Conservation (phyloP, 148 eudicot species). For the Vaccinium macrocarpon region DNA sequence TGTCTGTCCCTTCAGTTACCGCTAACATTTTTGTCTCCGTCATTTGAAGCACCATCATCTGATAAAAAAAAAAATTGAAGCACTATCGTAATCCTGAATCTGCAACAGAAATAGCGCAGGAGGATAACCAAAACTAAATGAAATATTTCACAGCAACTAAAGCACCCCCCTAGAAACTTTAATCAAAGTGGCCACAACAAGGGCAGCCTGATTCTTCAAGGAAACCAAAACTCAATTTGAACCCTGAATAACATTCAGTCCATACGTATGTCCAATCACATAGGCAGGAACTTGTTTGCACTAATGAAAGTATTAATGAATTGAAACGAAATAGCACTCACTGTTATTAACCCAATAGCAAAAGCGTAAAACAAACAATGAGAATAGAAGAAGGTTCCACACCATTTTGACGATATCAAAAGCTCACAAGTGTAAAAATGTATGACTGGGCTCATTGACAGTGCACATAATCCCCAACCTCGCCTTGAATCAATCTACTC, state of each 20-base stretch:
- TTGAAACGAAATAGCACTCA: background rate
- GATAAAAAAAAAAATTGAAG: no score
- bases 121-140: background rate
- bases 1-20: constrained; percentile 36
- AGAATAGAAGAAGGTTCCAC: background rate
- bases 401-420: background rate
- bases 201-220: constrained; percentile 86
- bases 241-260: constrained; percentile 2
- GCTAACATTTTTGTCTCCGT: constrained; percentile 37
- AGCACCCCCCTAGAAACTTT: background rate
- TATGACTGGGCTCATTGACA: background rate
- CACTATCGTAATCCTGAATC: constrained; percentile 55
- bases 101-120: constrained; percentile 24
- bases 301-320: background rate
- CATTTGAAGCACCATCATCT: constrained; percentile 34
- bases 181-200: constrained; percentile 41
- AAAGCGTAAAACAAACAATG: background rate
- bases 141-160: background rate
- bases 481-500: background rate
- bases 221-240: constrained; percentile 13
- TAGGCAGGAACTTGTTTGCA: background rate
- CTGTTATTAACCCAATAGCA: background rate
- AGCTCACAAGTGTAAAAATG: background rate
- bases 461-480: background rate
- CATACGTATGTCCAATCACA: background rate